Evolutionary conservation across 2,329 filamentous ascomycete genomes (phyloP).

Genomic region (Venturia pyrina): DNA sequence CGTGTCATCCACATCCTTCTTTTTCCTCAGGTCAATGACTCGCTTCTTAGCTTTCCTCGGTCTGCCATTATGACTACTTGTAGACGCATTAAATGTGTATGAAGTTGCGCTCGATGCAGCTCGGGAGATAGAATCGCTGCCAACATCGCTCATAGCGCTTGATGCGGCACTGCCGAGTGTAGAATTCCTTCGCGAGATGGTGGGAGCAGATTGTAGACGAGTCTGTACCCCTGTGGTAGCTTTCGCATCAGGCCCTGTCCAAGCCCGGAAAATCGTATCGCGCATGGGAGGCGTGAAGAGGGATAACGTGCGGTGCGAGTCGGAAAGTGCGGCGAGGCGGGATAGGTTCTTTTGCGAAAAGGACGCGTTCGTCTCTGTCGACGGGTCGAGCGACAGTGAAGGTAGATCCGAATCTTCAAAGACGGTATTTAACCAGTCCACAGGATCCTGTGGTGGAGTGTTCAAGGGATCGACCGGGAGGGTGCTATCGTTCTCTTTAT

Average conservation of each 20-base stretch:
- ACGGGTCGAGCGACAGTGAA: conserved; percentile 66
- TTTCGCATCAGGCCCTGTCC: conserved; percentile 69
- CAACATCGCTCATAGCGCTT: conserved; percentile 18
- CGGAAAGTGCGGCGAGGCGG: conserved; percentile 68
- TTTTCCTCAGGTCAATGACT: conserved; percentile 68
- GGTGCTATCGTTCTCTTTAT: conserved; percentile 39
- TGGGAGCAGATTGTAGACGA: conserved; percentile 25
- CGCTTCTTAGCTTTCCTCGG: conserved; percentile 65
- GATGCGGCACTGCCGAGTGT: conserved; percentile 22
- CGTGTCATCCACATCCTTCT: conserved; percentile 33
- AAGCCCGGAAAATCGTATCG: conserved; percentile 85
- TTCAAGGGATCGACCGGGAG: conserved; percentile 68
- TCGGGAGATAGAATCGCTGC: conserved; percentile 49
- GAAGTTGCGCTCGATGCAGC: conserved; percentile 53
- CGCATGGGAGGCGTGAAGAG: conserved; percentile 84
- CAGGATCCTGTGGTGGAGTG: conserved; percentile 69
- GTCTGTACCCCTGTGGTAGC: conserved; percentile 34
- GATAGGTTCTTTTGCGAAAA: conserved; percentile 94
- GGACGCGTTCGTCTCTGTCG: conserved; percentile 72
- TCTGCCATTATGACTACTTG: conserved; percentile 50
- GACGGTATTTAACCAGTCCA: conserved; percentile 69
- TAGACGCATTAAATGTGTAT: conserved; percentile 40
- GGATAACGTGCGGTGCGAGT: conserved; percentile 83
- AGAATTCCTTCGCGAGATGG: conserved; percentile 37
- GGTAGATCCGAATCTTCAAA: conserved; percentile 67